phyloP scores from a whole-genome alignment of 208 protist genomes.

The Trichomonas gallinae region DNA sequence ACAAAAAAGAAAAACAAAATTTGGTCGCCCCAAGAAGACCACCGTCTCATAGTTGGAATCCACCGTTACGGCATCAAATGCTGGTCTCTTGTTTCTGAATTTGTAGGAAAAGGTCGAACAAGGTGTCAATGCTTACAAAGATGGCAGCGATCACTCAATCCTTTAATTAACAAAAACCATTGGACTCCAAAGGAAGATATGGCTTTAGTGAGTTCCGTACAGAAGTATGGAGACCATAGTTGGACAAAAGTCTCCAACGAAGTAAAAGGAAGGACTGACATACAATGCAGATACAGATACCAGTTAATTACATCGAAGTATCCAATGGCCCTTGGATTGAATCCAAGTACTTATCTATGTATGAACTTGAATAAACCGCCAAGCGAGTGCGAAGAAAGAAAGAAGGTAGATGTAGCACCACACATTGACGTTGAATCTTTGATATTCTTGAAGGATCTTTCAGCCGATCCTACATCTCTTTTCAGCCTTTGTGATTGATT shows the following conservation, averaged over 20 bases:
- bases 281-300: constrained; percentile 11
- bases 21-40: not conserved
- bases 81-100: not conserved
- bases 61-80: not conserved
- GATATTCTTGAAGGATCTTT: not conserved
- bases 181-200: not conserved
- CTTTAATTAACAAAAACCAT: not conserved
- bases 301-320: not conserved
- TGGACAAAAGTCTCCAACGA: not conserved
- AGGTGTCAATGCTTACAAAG: not conserved
- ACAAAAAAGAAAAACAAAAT: not conserved
- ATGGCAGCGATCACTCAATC: not conserved
- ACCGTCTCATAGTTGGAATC: not conserved
- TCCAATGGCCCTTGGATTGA: not conserved
- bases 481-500: not conserved
- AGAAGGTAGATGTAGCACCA: not conserved
- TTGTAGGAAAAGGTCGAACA: not conserved
- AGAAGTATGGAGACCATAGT: not conserved
- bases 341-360: not conserved
- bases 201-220: not conserved
- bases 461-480: not conserved
- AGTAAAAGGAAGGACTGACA: not conserved
- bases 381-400: not conserved
- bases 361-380: not conserved
- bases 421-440: not conserved